Evolutionary conservation across 805 yeast genomes (phyloP), one percentile per base, ranked within the genome.

Genomic region (Lachancea sp.): DNA sequence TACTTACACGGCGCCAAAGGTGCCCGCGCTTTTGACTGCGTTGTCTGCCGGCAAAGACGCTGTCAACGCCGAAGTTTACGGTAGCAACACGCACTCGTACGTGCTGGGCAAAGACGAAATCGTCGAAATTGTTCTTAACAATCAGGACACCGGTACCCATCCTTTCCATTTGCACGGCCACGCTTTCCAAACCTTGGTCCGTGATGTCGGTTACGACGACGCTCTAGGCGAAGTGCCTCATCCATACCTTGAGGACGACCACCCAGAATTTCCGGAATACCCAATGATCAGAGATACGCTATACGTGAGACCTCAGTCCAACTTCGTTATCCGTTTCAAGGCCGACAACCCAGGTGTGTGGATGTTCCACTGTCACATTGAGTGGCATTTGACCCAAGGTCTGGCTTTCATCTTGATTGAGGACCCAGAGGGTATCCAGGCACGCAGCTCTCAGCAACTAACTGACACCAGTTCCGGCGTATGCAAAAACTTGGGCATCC

Each of bases 301-400:
- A 10, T 82, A 80, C 57, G 86, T 85, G 38, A 77, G 80, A 62
- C 89, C 95, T 22, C 85, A 85, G 61, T 89, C 96, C 1, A 82
- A 86, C 70, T 75, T 89, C 59, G 90, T 87, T 27, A 60, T 91
- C 51, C 78, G 98, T 63, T 91, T 89, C 74, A 78, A 77, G 60
- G 95, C 98, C 44, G 82, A 85, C 63, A 93, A 93, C 66, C 99
- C 98, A 27, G 99, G 99, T 72, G 90, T 90, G 36, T 91, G 98
- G 99, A 78, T 82, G 66, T 93, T 93, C 95, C 99, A 91, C 71
- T 91, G 99, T 69, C 99, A 91, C 66, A 85, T 93, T 59, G 98
- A 93, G 66, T 91, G 99, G 99, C 99, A 93, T 71, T 77, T 91
- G 73, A 76, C 81, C 59, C 98, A 93, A 72, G 99, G 99, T 60